A percentile compares a stretch with the other conserved stretches of the same genome.
Conservation (phyloP, 306 rosid species). For the Albizia julibrissin region DNA sequence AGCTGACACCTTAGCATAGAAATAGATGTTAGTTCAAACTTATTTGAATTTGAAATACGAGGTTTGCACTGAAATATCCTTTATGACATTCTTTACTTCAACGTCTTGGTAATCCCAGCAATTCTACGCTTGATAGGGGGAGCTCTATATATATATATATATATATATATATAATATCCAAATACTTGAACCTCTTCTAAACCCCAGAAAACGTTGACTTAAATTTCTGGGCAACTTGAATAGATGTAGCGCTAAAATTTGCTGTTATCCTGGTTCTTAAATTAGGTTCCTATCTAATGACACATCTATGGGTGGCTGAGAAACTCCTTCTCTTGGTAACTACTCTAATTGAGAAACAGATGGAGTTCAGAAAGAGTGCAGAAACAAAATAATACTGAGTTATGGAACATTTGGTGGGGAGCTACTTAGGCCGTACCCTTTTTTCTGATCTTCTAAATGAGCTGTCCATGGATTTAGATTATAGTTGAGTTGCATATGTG, state of each 20-base stretch:
- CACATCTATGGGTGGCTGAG: not conserved
- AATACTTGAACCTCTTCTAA: not conserved
- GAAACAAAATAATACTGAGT: not conserved
- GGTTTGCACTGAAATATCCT: not conserved
- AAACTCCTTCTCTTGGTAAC: not conserved
- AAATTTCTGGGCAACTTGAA: not conserved
- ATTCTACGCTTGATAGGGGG: not conserved
- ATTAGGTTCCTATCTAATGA: not conserved
- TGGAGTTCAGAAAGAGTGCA: conserved; percentile 1
- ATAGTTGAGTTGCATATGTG: not conserved
- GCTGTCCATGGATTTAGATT: not conserved
- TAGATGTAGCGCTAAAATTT: not conserved
- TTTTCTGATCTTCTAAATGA: not conserved
- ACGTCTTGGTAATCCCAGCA: not conserved
- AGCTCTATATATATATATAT: not conserved
- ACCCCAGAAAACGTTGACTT: not conserved
- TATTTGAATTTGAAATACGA: not conserved
- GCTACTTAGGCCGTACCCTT: not conserved
- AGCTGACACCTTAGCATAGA: not conserved
- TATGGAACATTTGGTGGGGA: not conserved
- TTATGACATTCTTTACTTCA: not conserved
- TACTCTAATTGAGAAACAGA: not conserved
- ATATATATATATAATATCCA: not conserved
- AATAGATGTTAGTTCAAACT: not conserved
- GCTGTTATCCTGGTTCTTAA: not conserved